Evolutionary conservation across 805 yeast species (phyloP).

Genomic region (Millerago galiae): DNA sequence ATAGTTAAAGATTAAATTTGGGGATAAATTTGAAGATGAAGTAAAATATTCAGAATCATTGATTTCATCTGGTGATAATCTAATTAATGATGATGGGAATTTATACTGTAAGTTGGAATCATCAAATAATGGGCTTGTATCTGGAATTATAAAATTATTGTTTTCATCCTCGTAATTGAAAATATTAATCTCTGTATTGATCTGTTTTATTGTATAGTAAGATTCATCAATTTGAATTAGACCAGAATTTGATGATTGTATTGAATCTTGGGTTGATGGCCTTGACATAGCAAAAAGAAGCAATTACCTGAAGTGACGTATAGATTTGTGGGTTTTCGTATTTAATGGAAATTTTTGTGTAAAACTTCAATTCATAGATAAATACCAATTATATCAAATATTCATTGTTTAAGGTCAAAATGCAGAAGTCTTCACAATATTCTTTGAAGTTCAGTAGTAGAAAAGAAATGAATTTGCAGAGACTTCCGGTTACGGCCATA

Average conservation of each 20-base stretch:
- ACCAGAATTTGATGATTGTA: conserved; percentile 1
- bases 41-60: conserved; percentile 6
- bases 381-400: no score
- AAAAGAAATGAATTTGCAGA: no score
- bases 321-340: background rate
- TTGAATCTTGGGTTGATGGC: background rate
- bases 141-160: background rate
- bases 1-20: conserved; percentile 6
- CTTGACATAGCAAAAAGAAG: background rate
- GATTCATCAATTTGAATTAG: background rate
- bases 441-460: no score
- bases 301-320: no score
- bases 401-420: no score
- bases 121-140: background rate
- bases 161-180: background rate
- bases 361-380: no score
- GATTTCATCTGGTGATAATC: conserved; percentile 8
- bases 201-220: no score
- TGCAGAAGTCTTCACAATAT: no score
- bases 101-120: no score
- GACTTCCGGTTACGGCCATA: no score
- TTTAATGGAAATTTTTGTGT: background rate
- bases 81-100: conserved; percentile 6
- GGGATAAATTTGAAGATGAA: conserved; percentile 17
- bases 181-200: background rate